phyloP scores from a whole-genome alignment of 2,329 filamentous ascomycete species.

The Chalara sp. region DNA sequence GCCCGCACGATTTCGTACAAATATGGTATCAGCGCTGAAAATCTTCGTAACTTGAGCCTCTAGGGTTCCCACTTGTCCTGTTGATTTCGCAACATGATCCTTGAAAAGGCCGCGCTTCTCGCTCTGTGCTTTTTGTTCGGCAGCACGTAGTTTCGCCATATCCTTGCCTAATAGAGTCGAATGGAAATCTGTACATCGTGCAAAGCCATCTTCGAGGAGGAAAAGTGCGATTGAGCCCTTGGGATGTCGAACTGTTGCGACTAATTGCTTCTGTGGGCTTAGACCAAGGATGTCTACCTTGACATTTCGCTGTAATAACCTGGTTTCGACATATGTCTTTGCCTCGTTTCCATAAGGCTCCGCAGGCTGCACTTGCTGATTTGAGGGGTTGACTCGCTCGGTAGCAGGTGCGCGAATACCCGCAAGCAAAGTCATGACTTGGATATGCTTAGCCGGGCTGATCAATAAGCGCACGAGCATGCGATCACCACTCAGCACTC shows the following conservation, averaged over 20 bases:
- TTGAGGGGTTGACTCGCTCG: conserved; percentile 71
- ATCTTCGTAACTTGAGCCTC: conserved; percentile 84
- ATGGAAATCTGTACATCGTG: conserved; percentile 91
- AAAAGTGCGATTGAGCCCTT: conserved; percentile 90
- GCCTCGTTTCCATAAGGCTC: conserved; percentile 90
- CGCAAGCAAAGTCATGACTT: conserved; percentile 77
- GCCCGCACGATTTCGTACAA: conserved; percentile 77
- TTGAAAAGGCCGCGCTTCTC: conserved; percentile 75
- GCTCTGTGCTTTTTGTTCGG: conserved; percentile 79
- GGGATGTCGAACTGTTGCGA: conserved; percentile 81
- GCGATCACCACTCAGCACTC: conserved; percentile 85
- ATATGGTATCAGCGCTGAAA: conserved; percentile 81
- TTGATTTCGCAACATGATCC: conserved; percentile 64
- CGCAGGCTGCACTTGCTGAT: conserved; percentile 63
- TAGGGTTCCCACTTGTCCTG: conserved; percentile 52
- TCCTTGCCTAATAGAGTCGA: conserved; percentile 83
- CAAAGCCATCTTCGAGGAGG: conserved; percentile 80
- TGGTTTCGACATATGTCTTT: conserved; percentile 76
- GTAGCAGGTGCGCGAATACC: conserved; percentile 88
- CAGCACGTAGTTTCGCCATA: conserved; percentile 78
- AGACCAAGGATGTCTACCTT: conserved; percentile 78
- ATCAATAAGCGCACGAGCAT: conserved; percentile 77
- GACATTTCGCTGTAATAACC: conserved; percentile 80
- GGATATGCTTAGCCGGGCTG: conserved; percentile 72
- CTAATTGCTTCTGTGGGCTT: conserved; percentile 85